These are phyloP conservation scores for Thinopyrum elongatum DNA, from an alignment of 176 grass and related monocot species.

Conservation along the genomic window DNA sequence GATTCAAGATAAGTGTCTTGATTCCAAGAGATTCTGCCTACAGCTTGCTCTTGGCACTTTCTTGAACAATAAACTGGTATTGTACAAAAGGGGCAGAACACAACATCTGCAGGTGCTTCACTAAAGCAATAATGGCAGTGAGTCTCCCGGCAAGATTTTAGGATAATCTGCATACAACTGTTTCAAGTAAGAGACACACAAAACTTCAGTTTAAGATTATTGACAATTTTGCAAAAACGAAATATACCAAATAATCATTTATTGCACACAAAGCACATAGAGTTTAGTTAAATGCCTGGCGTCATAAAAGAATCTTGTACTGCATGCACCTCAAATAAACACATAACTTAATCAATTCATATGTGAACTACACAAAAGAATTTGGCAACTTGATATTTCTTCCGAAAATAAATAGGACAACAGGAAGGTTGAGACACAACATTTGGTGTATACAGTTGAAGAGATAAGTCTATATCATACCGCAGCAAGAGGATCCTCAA, in stretches of 20 bases:
- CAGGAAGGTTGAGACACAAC: conserved; percentile 10
- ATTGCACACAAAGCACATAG: neutral
- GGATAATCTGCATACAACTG: conserved; percentile 71
- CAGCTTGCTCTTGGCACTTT: conserved; percentile 57
- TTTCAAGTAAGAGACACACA: conserved; percentile 46
- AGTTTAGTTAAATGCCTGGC: conserved; percentile 3
- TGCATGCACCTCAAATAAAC: neutral
- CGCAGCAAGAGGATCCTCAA: conserved; percentile 79
- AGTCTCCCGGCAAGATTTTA: conserved; percentile 69
- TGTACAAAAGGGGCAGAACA: conserved; percentile 76
- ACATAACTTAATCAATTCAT: neutral
- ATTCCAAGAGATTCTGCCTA: conserved; percentile 37
- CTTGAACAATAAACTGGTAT: conserved; percentile 90
- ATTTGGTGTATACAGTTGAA: conserved; percentile 8
- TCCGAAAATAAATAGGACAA: neutral
- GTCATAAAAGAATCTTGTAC: neutral
- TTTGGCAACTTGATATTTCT: neutral
- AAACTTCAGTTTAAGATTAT: conserved; percentile 28
- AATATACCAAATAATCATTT: neutral
- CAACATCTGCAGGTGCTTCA: conserved; percentile 62
- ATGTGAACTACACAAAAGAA: conserved; percentile 13
- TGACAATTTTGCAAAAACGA: neutral
- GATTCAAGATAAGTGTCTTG: conserved; percentile 12
- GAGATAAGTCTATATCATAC: conserved; percentile 37
- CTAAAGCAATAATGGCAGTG: conserved; percentile 84